Evolutionary conservation across 352 stramenopile genomes (phyloP), one percentile per base, ranked within the genome.

Genomic region (Globisporangium camurandrum): DNA sequence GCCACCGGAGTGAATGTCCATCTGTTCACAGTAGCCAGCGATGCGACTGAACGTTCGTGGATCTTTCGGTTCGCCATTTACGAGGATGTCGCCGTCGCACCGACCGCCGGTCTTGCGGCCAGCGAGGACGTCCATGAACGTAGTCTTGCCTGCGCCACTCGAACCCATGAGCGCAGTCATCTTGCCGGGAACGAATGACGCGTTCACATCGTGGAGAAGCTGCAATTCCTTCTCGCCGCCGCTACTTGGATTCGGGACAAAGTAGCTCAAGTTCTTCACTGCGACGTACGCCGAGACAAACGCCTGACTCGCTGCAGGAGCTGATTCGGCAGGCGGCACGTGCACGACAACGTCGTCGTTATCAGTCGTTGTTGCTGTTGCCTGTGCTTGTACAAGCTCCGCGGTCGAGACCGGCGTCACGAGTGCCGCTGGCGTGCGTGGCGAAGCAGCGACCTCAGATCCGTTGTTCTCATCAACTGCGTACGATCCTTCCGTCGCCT

Each of bases 11-110:
- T 97, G 75, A 38, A 86, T 79, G 57, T 97, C 90, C 48, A 95
- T 93, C 52, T 97, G 90, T 43, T 84, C 65, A 37, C 73, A 84
- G 54, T 83, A 85, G 6, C 73, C 67, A 98, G 62, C 14, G 87
- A 53, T 52, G 19, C 44, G 51, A 17, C 44, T 70, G 51, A 75
- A 68, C 30, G 61, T 75, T 34, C 3, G 14, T 3, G 36, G 51
- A 31, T 58, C 22, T 26, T 64, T 93, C 2, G 57, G 47, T 50
- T 87, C 76, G 30, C 86, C 87, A 59, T 96, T 97, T 17, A 97
- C 57, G 7, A 66, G 54, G 46, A 97, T 75, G 6, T 91, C 56
- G n/a, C 88, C 88, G 33, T 62, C 65, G 28, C 95, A 73, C 6
- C 64, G 64, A 8, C 67, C 69, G 8, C 61, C 70, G 11, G 66